These are phyloP conservation scores for Neonectria neomacrospora DNA, from an alignment of 2,329 filamentous ascomycete species.

Conservation along the genomic window DNA sequence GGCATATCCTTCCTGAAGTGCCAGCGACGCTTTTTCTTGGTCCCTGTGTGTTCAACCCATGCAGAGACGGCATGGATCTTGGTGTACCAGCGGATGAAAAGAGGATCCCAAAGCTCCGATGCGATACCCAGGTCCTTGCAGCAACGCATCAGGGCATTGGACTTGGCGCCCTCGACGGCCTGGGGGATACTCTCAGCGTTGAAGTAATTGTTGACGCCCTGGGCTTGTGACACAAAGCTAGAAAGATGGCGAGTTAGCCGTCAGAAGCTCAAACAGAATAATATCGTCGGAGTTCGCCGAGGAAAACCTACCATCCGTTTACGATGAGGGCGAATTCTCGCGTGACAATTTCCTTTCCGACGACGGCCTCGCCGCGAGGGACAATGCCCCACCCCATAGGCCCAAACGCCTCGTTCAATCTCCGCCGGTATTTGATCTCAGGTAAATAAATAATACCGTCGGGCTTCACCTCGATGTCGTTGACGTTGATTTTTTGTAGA, in stretches of 20 bases:
- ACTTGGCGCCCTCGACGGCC: slow-evolving; percentile 96
- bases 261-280: neutral
- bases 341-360: slow-evolving; percentile 83
- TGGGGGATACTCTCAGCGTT: slow-evolving; percentile 89
- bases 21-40: slow-evolving; percentile 90
- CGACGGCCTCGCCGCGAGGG: slow-evolving; percentile 84
- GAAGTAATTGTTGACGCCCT: slow-evolving; percentile 96
- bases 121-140: slow-evolving; percentile 98
- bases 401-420: slow-evolving; percentile 90
- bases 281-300: slow-evolving; percentile 2
- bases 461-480: slow-evolving; percentile 96
- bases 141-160: slow-evolving; percentile 96
- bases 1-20: slow-evolving; percentile 75
- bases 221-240: slow-evolving; percentile 90
- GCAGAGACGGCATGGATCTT: slow-evolving; percentile 79
- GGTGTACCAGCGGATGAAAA: slow-evolving; percentile 87
- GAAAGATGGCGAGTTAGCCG: slow-evolving; percentile 4
- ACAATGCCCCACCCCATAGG: slow-evolving; percentile 96
- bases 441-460: slow-evolving; percentile 96
- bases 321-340: slow-evolving; percentile 93
- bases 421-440: slow-evolving; percentile 96
- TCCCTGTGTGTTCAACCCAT: slow-evolving; percentile 88
- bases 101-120: slow-evolving; percentile 95
- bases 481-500: slow-evolving; percentile 71
- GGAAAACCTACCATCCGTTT: slow-evolving; percentile 77